Base-by-base conservation (phyloP, 306 rosid species). In the Alnus rubra region DNA sequence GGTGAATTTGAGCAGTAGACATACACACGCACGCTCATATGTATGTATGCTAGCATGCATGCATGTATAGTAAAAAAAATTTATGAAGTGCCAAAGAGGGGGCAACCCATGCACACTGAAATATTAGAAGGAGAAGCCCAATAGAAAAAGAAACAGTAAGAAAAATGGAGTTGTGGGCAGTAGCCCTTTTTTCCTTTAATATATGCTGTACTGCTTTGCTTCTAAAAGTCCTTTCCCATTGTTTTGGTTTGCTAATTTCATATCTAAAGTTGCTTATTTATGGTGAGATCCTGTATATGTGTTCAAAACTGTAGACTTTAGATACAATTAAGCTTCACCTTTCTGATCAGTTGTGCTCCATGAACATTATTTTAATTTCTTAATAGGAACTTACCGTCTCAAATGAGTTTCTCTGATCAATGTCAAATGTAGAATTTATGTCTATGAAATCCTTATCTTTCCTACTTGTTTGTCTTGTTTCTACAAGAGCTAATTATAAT, bases 1-100 rank as follows among this genome's bases (percentile, higher is more conserved):
- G 14, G 39, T 14, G 78, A 56, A 47, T 64, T 81, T 71, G 51
- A 51, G 48, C 76, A 35, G 72, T n/a, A 59, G 70, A 71, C 44
- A 33, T 2, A 53, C n/a, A 53, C 19, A 53, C 23, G 16, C 59
- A 53, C 19, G 5, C 12, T 4, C 13, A 14, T 14, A 6, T 63
- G n/a, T 23, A 23, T 23, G 28, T 4, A 63, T 19, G 14, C 12
- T 23, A 19, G 45, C 7, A 42, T 42, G 7, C 5, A 42, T 42
- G 45, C 45, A 42, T 42, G 45, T 42, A 42, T 42, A 6, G 45
- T 42, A 42, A 42, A 5, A 42, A 42, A 42, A 42, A 42, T 28
- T 59, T 28, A 59, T 10, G 67, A 59, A 59, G 7, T 2, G 31
- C 33, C 33, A 1, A 28, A 58, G 28, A 13, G 67, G 67, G 37